phyloP scores from a whole-genome alignment of 345 rosid species.

The Eucalyptus marginata region DNA sequence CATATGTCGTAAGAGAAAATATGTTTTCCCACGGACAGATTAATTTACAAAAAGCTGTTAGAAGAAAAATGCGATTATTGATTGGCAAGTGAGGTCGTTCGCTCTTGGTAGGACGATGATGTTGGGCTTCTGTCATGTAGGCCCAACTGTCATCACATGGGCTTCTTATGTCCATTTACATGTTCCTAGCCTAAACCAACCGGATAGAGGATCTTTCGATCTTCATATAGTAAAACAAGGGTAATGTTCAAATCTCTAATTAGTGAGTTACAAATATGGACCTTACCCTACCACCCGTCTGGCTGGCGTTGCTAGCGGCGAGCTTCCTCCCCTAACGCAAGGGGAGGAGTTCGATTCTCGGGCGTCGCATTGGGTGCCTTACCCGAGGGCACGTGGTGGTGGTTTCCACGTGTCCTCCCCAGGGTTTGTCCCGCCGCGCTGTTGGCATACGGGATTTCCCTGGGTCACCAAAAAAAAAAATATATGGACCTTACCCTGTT shows the following conservation, averaged over 20 bases:
- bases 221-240: neutral
- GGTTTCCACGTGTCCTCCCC: too few species aligned
- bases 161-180: neutral
- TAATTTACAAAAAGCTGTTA: neutral
- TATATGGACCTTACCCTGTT: neutral
- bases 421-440: too few species aligned
- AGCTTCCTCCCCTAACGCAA: too few species aligned
- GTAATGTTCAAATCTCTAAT: neutral
- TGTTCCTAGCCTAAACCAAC: neutral
- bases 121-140: neutral
- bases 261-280: neutral
- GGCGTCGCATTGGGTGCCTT: too few species aligned
- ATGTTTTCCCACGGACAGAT: neutral
- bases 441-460: too few species aligned
- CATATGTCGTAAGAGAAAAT: neutral
- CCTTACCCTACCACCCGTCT: too few species aligned
- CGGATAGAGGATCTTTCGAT: neutral
- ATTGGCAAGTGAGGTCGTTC: neutral
- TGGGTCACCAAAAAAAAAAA: too few species aligned
- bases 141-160: neutral
- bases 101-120: neutral
- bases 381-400: too few species aligned
- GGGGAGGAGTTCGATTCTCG: too few species aligned
- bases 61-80: neutral
- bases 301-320: too few species aligned